A percentile compares a stretch with the other conserved stretches of the same genome.
Conservation (phyloP, 1,139 yeast genomes). For the Diutina neorugosa region DNA sequence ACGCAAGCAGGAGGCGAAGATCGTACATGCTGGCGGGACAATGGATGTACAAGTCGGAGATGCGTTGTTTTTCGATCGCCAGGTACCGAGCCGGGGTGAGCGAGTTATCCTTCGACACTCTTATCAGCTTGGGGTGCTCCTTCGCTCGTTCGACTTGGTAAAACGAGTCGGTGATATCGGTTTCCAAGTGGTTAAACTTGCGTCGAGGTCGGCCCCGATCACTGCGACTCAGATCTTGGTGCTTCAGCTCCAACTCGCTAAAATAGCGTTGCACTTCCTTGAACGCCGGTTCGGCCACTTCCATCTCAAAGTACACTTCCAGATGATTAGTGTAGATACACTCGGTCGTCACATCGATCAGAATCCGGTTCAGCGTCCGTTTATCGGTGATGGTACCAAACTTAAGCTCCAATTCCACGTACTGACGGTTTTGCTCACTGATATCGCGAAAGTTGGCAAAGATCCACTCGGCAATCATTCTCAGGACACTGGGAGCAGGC, state of each 20-base stretch:
- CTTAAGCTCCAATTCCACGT: slow-evolving; percentile 72
- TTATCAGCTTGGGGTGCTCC: slow-evolving; percentile 47
- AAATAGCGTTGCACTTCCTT: slow-evolving; percentile 46
- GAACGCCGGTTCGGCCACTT: slow-evolving; percentile 58
- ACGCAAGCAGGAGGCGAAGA: slow-evolving; percentile 58
- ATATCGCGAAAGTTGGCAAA: slow-evolving; percentile 66
- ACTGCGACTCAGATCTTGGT: slow-evolving; percentile 27
- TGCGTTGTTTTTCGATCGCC: slow-evolving; percentile 60
- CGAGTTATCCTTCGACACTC: slow-evolving; percentile 51
- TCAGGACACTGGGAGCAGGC: slow-evolving; percentile 74
- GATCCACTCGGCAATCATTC: slow-evolving; percentile 81
- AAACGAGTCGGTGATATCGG: slow-evolving; percentile 31
- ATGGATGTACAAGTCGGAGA: slow-evolving; percentile 58
- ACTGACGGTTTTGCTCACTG: slow-evolving; percentile 43
- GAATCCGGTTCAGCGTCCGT: slow-evolving; percentile 48
- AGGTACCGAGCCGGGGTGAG: slow-evolving; percentile 54
- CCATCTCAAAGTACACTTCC: slow-evolving; percentile 55
- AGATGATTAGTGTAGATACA: slow-evolving; percentile 48
- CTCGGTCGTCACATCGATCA: slow-evolving; percentile 68
- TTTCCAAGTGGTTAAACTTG: slow-evolving; percentile 28
- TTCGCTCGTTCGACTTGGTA: slow-evolving; percentile 25
- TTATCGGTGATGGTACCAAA: slow-evolving; percentile 69
- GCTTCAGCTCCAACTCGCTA: slow-evolving; percentile 37
- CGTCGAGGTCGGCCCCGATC: slow-evolving; percentile 18
- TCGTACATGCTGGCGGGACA: slow-evolving; percentile 75